Evolutionary conservation across 2,329 filamentous ascomycete genomes (phyloP).

Genomic region (Fusarium sp.): DNA sequence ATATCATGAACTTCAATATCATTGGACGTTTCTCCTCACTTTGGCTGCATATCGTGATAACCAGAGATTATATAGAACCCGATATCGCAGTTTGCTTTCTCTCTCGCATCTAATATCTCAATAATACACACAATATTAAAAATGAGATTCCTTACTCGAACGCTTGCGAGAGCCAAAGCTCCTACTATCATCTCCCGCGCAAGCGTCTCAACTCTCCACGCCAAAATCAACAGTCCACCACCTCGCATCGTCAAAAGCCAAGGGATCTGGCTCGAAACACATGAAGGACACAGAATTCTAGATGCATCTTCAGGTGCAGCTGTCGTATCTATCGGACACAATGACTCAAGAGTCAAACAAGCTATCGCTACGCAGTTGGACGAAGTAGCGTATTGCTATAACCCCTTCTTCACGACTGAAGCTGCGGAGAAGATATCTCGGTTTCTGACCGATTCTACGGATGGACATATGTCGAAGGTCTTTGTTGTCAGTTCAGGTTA

Average conservation of each 20-base stretch:
- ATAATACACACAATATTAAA: neutral
- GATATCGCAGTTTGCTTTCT: neutral
- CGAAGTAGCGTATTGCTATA: constrained; percentile 31
- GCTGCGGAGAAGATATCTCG: constrained; percentile 21
- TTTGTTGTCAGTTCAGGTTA: constrained; percentile 31
- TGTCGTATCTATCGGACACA: constrained; percentile 33
- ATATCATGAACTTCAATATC: neutral
- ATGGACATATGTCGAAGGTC: constrained; percentile 28
- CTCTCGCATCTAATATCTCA: neutral
- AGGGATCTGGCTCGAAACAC: constrained; percentile 28
- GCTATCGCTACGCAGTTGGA: constrained; percentile 26
- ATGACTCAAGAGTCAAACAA: constrained; percentile 23
- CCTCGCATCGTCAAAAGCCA: constrained; percentile 24
- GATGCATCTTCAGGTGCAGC: constrained; percentile 37
- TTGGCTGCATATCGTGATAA: neutral
- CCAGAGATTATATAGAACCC: neutral
- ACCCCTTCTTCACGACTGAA: constrained; percentile 31
- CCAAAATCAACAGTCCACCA: constrained; percentile 32
- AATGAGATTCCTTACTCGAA: neutral
- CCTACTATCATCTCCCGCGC: neutral
- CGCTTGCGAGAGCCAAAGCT: neutral
- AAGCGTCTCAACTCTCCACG: constrained; percentile 27
- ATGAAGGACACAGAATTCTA: constrained; percentile 16
- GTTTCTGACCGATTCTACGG: constrained; percentile 25
- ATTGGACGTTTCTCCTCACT: constrained; percentile 25